These are phyloP conservation scores for Antitrichia curtipendula DNA, from an alignment of 225 moss, liverwort and hornwort species.

Conservation along the genomic window DNA sequence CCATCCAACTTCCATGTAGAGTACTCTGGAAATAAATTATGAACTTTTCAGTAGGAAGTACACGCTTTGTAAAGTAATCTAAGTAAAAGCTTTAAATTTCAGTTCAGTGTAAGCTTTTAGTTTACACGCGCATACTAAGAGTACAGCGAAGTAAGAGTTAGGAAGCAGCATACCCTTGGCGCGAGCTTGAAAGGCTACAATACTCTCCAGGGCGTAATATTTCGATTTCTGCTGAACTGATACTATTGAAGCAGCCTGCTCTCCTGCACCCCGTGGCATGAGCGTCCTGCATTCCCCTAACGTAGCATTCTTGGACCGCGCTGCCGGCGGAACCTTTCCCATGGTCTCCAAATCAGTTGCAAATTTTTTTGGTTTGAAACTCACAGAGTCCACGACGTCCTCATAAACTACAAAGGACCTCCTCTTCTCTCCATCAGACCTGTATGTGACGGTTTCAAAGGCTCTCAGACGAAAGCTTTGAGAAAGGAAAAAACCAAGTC, in stretches of 20 bases:
- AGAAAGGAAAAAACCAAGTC: neutral
- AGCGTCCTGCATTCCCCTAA: neutral
- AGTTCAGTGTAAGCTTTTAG: neutral
- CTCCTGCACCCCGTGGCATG: neutral
- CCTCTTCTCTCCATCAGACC: conserved; percentile 17
- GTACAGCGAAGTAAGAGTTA: neutral
- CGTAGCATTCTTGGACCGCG: neutral
- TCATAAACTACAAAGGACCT: conserved; percentile 29
- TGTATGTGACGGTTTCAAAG: conserved; percentile 1
- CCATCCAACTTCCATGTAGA: neutral
- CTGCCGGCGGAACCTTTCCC: neutral
- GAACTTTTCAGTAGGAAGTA: neutral
- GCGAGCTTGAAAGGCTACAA: conserved; percentile 16
- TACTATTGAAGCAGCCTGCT: neutral
- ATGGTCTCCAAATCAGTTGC: neutral
- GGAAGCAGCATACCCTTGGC: conserved; percentile 14
- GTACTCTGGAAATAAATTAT: neutral
- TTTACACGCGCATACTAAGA: neutral
- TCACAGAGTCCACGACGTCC: conserved; percentile 3
- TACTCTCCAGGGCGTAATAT: neutral
- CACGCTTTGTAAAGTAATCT: neutral
- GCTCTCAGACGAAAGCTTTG: neutral
- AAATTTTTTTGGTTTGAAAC: neutral
- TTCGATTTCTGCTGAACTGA: neutral
- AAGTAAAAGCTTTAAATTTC: neutral